Conservation (phyloP, 2,329 filamentous ascomycete genomes). For the Rutstroemia sp. region DNA sequence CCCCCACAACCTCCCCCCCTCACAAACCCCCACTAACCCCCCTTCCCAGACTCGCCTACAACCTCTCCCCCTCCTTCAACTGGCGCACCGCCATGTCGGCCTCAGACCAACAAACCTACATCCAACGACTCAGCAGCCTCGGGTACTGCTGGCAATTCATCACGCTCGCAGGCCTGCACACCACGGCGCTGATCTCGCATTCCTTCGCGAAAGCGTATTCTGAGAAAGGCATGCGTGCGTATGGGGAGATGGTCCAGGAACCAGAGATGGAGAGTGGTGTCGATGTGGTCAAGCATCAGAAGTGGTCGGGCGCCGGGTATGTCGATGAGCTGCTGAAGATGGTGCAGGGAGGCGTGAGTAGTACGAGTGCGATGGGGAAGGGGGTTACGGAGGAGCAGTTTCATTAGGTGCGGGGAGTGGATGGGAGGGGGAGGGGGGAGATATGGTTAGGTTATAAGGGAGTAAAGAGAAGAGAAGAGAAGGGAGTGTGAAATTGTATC, state of each 20-base stretch:
- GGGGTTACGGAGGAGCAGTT: constrained; percentile 99
- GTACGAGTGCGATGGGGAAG: constrained; percentile 92
- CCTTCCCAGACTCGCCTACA: constrained; percentile 65
- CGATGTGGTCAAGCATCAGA: constrained; percentile 98
- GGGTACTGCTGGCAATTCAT: constrained; percentile 99
- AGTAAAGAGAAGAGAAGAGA: too few relatives aligned
- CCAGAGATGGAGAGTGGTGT: constrained; percentile 87
- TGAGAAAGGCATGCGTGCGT: constrained; percentile 84
- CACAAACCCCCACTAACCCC: too few relatives aligned
- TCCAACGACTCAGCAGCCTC: constrained; percentile 73
- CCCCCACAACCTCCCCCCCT: too few relatives aligned
- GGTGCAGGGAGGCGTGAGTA: constrained; percentile 88
- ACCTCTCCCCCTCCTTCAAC: constrained; percentile 98
- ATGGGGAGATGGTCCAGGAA: constrained; percentile 95
- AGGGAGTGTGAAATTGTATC: not conserved
- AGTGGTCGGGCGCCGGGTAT: constrained; percentile 94
- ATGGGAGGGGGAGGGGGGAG: too few relatives aligned
- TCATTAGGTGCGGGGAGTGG: constrained; percentile 35
- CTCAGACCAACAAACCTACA: constrained; percentile 94
- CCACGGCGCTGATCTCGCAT: constrained; percentile 85
- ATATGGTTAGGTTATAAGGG: too few relatives aligned
- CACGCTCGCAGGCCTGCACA: constrained; percentile 95
- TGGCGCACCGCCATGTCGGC: constrained; percentile 96
- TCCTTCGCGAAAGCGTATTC: constrained; percentile 80
- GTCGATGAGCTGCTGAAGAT: constrained; percentile 94